Base-by-base conservation (phyloP, 371 early-diverging fungal genomes). In the Zychaea mexicana region DNA sequence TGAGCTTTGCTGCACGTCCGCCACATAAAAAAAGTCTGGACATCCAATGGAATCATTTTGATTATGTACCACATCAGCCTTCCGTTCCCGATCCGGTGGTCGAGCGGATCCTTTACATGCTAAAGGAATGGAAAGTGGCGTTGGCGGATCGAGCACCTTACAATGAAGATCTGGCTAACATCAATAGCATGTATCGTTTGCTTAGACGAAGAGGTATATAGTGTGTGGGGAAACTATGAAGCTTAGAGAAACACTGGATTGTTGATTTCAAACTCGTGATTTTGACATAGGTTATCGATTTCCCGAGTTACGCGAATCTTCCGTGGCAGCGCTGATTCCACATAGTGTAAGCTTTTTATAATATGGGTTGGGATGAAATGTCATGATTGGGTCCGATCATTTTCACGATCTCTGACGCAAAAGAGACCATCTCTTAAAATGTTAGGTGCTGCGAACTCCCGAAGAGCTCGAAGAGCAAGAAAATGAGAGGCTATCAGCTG, bases 381-480 rank as follows among this genome's bases (percentile, higher is more conserved):
- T n/a, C n/a, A n/a, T n/a, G n/a, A n/a, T n/a, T n/a, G n/a, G n/a
- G n/a, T n/a, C n/a, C n/a, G n/a, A n/a, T n/a, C n/a, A n/a, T n/a
- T n/a, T n/a, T n/a, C n/a, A n/a, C n/a, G n/a, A n/a, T n/a, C n/a
- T n/a, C n/a, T 42, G 4, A 42, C 0, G 5, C 0, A 15, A 5
- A 42, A 42, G 3, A 42, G n/a, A 17, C 42, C n/a, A 42, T 17
- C n/a, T 12, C n/a, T 42, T 42, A 0, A 3, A 17, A 42, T 42
- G n/a, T 42, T 42, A 88, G 86, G 68, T 77, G 1, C 76, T 94
- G 8, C 91, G 92, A 71, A 91, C 97, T 6, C 90, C 92, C 19
- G 89, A 94, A 36, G 98, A 99, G 74, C 76, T 97, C 42, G 98
- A 98, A 67, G 91, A 93, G 68, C 95, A 97, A 68, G 98, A 98